Evolutionary conservation across 345 rosid genomes (phyloP), one percentile per base, ranked within the genome.

Genomic region (Rhizophora apiculata): DNA sequence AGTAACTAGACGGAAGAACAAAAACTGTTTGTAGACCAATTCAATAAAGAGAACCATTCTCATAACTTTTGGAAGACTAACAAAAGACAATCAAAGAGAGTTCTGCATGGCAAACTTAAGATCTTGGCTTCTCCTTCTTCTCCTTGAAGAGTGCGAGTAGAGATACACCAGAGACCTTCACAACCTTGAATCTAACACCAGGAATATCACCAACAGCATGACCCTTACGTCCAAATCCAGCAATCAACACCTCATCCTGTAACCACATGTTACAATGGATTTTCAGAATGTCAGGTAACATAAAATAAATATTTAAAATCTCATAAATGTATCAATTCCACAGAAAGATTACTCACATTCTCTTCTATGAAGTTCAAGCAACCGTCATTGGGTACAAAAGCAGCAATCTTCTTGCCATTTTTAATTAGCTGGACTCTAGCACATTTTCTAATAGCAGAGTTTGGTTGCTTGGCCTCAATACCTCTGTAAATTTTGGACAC

Each of bases 401-500:
- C 97, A 53, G 99, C 97, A 65, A 95, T 95, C 89, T 95, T 95
- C 84, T 95, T 95, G 0, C 97, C 98, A n/a, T 95, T 95, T 74
- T 95, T 95, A 78, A 95, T 95, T 30, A 92, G 79, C 73, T 95
- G 99, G 64, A 95, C 99, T 68, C 98, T 83, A 51, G 98, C 98
- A 85, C 99, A 95, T 52, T 95, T 95, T 66, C 98, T 81, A 75
- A 95, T 95, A 46, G 98, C 99, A 79, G 99, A 92, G 84, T 92
- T 95, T 2, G 99, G 99, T 88, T 95, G 98, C 88, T 95, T 94
- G 64, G 97, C 97, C 76, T 89, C 93, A 78, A 88, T 89, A 74
- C 97, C 96, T 26, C 96, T 89, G 87, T 76, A 72, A n/a, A 22
- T n/a, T 2, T 22, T 22, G 15, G 9, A 27, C 2, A 11, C 13